phyloP scores from a whole-genome alignment of 768 basidiomycete genomes.

The Dendrothele bispora region DNA sequence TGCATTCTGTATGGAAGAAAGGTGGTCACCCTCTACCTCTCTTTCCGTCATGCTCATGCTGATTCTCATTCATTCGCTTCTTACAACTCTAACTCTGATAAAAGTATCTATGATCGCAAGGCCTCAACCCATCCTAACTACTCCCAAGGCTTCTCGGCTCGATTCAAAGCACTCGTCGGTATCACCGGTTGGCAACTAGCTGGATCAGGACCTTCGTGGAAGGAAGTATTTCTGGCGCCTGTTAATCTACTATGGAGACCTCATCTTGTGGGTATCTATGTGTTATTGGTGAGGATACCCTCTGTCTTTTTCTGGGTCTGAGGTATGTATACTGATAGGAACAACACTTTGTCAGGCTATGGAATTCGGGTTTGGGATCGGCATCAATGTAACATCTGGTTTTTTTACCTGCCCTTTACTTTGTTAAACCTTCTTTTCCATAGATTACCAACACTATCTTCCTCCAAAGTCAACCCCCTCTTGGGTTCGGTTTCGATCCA shows the following conservation, averaged over 20 bases:
- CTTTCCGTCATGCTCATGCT: background rate
- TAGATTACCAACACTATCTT: constrained; percentile 39
- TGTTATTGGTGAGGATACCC: constrained; percentile 59
- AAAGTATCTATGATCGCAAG: constrained; percentile 64
- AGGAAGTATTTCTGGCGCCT: constrained; percentile 38
- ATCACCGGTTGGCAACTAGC: constrained; percentile 59
- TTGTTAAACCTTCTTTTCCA: background rate
- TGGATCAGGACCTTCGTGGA: constrained; percentile 53
- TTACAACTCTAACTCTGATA: no score
- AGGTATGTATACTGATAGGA: background rate
- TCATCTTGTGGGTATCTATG: constrained; percentile 48
- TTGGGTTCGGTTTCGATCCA: constrained; percentile 51
- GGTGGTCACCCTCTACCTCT: constrained; percentile 38
- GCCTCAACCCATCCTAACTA: constrained; percentile 49
- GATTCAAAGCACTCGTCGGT: constrained; percentile 59
- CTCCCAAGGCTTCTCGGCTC: constrained; percentile 41
- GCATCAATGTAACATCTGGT: constrained; percentile 55
- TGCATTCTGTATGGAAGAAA: constrained; percentile 62
- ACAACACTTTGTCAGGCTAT: constrained; percentile 37
- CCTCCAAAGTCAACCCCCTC: constrained; percentile 50
- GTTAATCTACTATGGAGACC: constrained; percentile 63
- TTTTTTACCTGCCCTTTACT: background rate
- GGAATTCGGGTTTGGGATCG: constrained; percentile 35
- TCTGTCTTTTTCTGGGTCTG: no score
- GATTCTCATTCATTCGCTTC: no score